A percentile compares a stretch with the other conserved stretches of the same genome.
Conservation (phyloP, 208 protist species). For the Leishmania guyanensis region DNA sequence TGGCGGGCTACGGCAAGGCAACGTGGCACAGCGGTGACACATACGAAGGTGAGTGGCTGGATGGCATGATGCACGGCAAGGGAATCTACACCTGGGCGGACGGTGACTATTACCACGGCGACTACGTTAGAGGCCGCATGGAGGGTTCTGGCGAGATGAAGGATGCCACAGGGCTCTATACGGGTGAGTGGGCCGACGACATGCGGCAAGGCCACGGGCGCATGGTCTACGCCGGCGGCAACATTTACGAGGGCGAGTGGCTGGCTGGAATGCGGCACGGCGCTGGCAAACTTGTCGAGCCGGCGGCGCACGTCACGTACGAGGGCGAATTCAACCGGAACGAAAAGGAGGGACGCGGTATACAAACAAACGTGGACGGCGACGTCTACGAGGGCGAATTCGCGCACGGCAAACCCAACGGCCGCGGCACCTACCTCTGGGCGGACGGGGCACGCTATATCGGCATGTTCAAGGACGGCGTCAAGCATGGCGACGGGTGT, state of each 20-base stretch:
- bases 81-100: slow-evolving; percentile 83
- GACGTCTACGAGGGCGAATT: slow-evolving; percentile 90
- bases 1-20: slow-evolving; percentile 78
- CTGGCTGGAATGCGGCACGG: slow-evolving; percentile 81
- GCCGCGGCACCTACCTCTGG: slow-evolving; percentile 80
- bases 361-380: slow-evolving; percentile 71
- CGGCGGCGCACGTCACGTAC: slow-evolving; percentile 46
- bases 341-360: slow-evolving; percentile 77
- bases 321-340: slow-evolving; percentile 78
- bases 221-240: slow-evolving; percentile 77
- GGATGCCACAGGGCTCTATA: slow-evolving; percentile 78
- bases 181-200: slow-evolving; percentile 86
- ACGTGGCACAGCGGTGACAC: slow-evolving; percentile 80
- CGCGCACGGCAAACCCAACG: slow-evolving; percentile 66
- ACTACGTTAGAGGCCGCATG: slow-evolving; percentile 67
- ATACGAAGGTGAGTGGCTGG: slow-evolving; percentile 82
- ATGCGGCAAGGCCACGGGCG: slow-evolving; percentile 77
- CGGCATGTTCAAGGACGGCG: slow-evolving; percentile 82
- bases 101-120: slow-evolving; percentile 73
- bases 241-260: slow-evolving; percentile 91
- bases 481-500: slow-evolving; percentile 85
- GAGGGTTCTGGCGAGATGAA: slow-evolving; percentile 80
- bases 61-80: slow-evolving; percentile 72
- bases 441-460: slow-evolving; percentile 82
- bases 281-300: slow-evolving; percentile 73